Percentiles rank a stretch among this genome's conserved stretches.
Evolutionary conservation across 495 filamentous ascomycete species (phyloP).

Genomic region (Penicillium maclennaniae): DNA sequence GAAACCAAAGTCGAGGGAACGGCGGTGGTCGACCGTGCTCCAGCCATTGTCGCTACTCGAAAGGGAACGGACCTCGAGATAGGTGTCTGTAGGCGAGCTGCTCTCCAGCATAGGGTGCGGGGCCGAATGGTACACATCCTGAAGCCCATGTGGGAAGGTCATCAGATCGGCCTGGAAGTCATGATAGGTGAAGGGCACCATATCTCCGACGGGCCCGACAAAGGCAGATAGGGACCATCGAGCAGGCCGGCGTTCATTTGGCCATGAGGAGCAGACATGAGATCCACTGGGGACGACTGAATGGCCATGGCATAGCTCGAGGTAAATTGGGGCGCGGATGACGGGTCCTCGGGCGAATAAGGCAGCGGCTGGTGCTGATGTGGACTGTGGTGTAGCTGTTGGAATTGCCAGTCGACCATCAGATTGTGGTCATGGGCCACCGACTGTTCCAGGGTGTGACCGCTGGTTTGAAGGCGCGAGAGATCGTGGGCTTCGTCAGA

Average conservation of each 20-base stretch:
- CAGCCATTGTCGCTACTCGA: constrained; percentile 83
- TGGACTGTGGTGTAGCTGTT: constrained; percentile 45
- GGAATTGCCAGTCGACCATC: constrained; percentile 49
- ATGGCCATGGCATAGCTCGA: constrained; percentile 47
- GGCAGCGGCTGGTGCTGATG: constrained; percentile 41
- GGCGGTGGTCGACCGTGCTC: constrained; percentile 64
- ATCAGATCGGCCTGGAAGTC: constrained; percentile 61
- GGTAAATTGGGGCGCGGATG: constrained; percentile 49
- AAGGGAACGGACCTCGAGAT: constrained; percentile 77
- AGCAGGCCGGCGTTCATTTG: constrained; percentile 61
- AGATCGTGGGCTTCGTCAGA: constrained; percentile 39
- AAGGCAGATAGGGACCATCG: constrained; percentile 63
- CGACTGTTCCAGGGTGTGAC: constrained; percentile 45
- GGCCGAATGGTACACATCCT: constrained; percentile 48
- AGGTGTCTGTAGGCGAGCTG: constrained; percentile 78
- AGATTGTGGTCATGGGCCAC: constrained; percentile 43
- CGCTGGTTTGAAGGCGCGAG: constrained; percentile 46
- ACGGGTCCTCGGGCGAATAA: constrained; percentile 41
- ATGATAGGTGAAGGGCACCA: constrained; percentile 70
- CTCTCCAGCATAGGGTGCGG: constrained; percentile 53
- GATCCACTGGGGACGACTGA: constrained; percentile 62
- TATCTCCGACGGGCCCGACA: constrained; percentile 57
- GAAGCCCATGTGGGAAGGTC: constrained; percentile 53
- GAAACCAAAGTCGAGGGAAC: constrained; percentile 51
- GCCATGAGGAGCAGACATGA: constrained; percentile 61